Percentiles rank a stretch among this genome's conserved stretches.
These are phyloP conservation scores for Hypoxylon rubiginosum DNA, from an alignment of 2,329 filamentous ascomycete genomes.

Conservation along the genomic window DNA sequence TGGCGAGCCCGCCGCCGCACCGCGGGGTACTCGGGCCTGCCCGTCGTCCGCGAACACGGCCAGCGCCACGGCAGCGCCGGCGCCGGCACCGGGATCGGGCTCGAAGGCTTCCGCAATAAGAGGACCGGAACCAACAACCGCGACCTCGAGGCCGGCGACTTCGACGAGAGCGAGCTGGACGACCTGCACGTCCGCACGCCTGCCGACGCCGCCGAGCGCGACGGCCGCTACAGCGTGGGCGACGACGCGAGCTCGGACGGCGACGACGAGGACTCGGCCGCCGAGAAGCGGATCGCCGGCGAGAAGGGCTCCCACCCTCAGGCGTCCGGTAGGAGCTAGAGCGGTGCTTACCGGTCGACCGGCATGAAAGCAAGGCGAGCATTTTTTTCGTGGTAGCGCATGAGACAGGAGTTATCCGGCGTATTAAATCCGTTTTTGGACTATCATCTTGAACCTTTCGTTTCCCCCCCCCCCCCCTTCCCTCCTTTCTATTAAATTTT, in stretches of 20 bases:
- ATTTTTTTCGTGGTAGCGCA: slow-evolving; percentile 24
- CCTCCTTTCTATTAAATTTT: too few species aligned
- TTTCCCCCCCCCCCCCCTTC: not conserved
- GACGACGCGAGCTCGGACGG: slow-evolving; percentile 54
- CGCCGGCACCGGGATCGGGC: slow-evolving; percentile 53
- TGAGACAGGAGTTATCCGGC: not conserved
- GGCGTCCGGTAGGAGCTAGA: slow-evolving; percentile 31
- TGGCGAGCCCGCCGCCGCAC: slow-evolving; percentile 72
- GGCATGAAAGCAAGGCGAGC: slow-evolving; percentile 19
- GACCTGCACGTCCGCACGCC: slow-evolving; percentile 69
- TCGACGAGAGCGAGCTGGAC: slow-evolving; percentile 75
- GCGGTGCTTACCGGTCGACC: slow-evolving; percentile 5
- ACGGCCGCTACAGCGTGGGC: slow-evolving; percentile 69
- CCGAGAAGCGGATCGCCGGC: slow-evolving; percentile 23
- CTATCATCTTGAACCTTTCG: slow-evolving; percentile 9
- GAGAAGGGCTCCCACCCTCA: slow-evolving; percentile 1
- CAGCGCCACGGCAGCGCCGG: slow-evolving; percentile 40
- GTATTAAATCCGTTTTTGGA: slow-evolving; percentile 1
- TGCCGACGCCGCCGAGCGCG: slow-evolving; percentile 53
- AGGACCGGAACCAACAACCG: slow-evolving; percentile 51
- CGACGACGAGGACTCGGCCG: slow-evolving; percentile 44
- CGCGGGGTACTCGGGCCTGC: slow-evolving; percentile 67
- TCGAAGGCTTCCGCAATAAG: slow-evolving; percentile 64
- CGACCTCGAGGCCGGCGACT: slow-evolving; percentile 74
- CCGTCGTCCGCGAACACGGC: slow-evolving; percentile 42